Evolutionary conservation across 495 filamentous ascomycete genomes (phyloP), one percentile per base, ranked within the genome.

Genomic region (Hypoxylon trugodes): DNA sequence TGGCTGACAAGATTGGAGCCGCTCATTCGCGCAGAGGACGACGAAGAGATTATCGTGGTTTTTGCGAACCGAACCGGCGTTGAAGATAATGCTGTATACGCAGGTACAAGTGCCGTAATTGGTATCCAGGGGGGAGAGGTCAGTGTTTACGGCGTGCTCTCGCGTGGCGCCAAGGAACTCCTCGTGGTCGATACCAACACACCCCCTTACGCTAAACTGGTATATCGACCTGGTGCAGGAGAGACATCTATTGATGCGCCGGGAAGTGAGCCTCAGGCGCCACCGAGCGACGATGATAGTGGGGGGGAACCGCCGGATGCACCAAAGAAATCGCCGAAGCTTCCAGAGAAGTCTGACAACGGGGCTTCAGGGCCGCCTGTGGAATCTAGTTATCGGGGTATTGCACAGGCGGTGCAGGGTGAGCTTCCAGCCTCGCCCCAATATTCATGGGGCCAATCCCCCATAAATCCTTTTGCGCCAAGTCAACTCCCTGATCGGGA

Each of bases 1-100:
- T 98, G 95, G 95, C 76, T 96, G n/a, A 86, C 87, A 62, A 80
- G 94, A 37, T 79, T 97, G 35, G 83, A 87, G 68, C 93, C 94
- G 1, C 69, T 97, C 0, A 79, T 94, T 9, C 75, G 76, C 35
- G 79, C 82, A 38, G 77, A 81, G 18, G 79, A 77, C 16, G 77
- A 82, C 3, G 78, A 82, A 6, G 89, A 90, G 66, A 82, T 91
- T 32, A 84, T 96, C 46, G 82, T 96, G 9, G 86, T 96, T 16
- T 89, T 93, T 68, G 90, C 89, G 56, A 97, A 98, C 79, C 82
- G 94, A 46, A 81, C 83, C 41, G 93, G 93, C 1, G 77, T 81
- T 21, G 92, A 95, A 69, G 81, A 81, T 19, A 81, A 82, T 55
- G 86, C 80, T 15, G 77, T 80, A 30, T 98, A 96, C 79, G 91